These are phyloP conservation scores for Aspergillus ustus DNA, from an alignment of 2,329 filamentous ascomycete species.

Conservation along the genomic window DNA sequence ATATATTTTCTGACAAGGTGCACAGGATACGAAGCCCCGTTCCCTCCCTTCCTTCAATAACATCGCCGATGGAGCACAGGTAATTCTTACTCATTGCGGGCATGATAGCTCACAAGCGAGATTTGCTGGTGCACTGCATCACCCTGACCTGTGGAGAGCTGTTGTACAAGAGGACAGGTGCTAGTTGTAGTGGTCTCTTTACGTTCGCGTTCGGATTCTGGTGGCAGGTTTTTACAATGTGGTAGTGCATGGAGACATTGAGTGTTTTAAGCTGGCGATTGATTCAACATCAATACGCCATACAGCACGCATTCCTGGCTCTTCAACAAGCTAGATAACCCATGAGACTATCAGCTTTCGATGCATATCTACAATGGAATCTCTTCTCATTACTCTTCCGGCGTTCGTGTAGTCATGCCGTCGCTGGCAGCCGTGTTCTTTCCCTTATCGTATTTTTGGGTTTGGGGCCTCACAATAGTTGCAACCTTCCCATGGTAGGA, in stretches of 20 bases:
- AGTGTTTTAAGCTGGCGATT: background rate
- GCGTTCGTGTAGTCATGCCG: too few species aligned
- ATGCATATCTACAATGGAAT: background rate
- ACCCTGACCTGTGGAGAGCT: constrained; percentile 1
- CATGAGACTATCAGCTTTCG: background rate
- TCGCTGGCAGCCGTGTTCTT: too few species aligned
- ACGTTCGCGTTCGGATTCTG: background rate
- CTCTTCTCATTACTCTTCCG: background rate
- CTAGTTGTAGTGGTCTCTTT: background rate
- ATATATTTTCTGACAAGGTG: too few species aligned
- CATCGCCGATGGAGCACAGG: constrained; percentile 5
- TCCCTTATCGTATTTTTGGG: too few species aligned
- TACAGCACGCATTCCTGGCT: background rate
- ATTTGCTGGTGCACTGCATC: background rate
- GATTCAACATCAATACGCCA: background rate
- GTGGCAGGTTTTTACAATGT: background rate
- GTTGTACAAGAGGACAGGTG: background rate
- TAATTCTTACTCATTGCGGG: background rate
- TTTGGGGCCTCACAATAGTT: background rate
- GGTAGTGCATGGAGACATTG: background rate
- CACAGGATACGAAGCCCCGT: background rate
- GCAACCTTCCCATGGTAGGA: background rate
- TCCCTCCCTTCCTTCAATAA: background rate
- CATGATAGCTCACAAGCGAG: background rate
- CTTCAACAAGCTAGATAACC: background rate